Evolutionary conservation across 1,284 basidiomycete genomes (phyloP).

Genomic region (Apiotrichum sp.): DNA sequence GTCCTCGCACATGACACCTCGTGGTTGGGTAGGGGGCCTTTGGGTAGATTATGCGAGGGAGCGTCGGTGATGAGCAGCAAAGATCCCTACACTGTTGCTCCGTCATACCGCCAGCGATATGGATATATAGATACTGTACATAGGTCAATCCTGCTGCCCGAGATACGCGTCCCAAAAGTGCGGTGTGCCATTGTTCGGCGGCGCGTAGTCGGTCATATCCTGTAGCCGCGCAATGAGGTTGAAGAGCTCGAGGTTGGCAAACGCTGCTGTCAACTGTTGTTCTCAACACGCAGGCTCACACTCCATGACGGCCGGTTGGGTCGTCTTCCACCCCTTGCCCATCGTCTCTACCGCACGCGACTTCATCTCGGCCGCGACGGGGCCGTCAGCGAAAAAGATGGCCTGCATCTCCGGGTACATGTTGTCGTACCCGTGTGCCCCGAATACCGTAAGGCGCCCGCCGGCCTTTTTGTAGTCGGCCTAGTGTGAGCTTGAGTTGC

Average conservation of each 20-base stretch:
- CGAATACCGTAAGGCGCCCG: conserved; percentile 3
- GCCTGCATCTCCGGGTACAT: conserved; percentile 70
- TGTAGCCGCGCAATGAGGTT: conserved; percentile 70
- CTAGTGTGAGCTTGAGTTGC: conserved; percentile 45
- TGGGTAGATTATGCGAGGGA: no score
- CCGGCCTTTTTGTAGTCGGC: conserved; percentile 1
- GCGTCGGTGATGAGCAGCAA: no score
- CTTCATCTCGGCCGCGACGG: conserved; percentile 7
- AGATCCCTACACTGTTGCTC: no score
- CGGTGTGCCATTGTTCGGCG: conserved; percentile 47
- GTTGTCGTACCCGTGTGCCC: conserved; percentile 54
- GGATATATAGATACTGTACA: no score
- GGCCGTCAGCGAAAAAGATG: conserved; percentile 64
- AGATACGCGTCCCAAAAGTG: conserved; percentile 9
- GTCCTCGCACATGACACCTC: no score
- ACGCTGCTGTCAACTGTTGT: conserved; percentile 46
- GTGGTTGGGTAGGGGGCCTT: no score
- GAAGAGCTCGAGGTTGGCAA: conserved; percentile 78
- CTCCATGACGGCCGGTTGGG: conserved; percentile 65
- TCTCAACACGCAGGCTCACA: conserved; percentile 18
- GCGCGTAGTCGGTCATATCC: conserved; percentile 57
- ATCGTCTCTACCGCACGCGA: conserved; percentile 43
- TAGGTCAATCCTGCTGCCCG: not conserved
- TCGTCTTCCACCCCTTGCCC: conserved; percentile 29
- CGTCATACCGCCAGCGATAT: no score